Base-by-base conservation (phyloP, 225 moss, liverwort and hornwort species). In the Pleurozium schreberi region DNA sequence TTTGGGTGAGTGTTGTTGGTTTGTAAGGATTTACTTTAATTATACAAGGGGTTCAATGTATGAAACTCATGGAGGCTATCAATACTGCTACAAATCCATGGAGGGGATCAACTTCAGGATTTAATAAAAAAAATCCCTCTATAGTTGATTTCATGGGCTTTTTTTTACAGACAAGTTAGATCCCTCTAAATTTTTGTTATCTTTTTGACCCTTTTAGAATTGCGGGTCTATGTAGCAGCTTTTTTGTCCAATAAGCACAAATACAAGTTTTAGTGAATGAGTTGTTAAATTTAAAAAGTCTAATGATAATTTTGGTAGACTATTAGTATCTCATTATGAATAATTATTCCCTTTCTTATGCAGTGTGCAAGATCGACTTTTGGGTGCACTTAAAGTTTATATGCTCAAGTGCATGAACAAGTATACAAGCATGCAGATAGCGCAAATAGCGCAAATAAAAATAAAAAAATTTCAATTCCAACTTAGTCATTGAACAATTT, bases 11-110 rank as follows among this genome's bases (percentile, higher is more conserved):
- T 25, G 5, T 28, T 43, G 10, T 45, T 71, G 43, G 43, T 45
- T 45, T 43, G 28, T 43, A 71, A 43, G 3, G 10, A 17, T 43
- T 43, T 27, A 26, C 16, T 1, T 9, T 27, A 71, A 71, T 16
- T 71, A n/a, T n/a, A 27, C 9, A 27, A 26, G 15, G 16, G 1
- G 0, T 68, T 45, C 4, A 43, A 43, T 70, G 16, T 5, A 27
- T 43, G 16, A 42, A 70, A 27, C 1, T 3, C 3, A 28, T 10
- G 15, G 42, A 71, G 43, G 5, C 0, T 43, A 0, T 10, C 16
- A 0, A 43, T 71, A 43, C 43, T 27, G 27, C 6, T 43, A 43
- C 9, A 5, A 0, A 6, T 16, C 5, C 10, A 27, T 71, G 0
- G 3, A 70, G 0, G 16, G 28, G 6, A 43, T 70, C 71, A 71